These are phyloP conservation scores for Penicillium chermesinum DNA, from an alignment of 495 filamentous ascomycete genomes.

Conservation along the genomic window DNA sequence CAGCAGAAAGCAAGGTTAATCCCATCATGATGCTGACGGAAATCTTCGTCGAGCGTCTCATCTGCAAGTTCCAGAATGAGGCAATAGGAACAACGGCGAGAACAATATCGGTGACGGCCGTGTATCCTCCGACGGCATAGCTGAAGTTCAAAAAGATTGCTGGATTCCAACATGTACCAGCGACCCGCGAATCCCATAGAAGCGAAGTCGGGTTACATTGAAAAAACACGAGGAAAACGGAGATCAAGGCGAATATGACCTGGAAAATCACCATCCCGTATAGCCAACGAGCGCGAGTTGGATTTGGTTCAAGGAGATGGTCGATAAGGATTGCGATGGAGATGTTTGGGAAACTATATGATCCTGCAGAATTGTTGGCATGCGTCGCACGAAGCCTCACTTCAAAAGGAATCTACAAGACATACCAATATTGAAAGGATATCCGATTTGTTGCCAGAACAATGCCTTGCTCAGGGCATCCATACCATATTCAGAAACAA, in stretches of 20 bases:
- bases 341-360: conserved; percentile 25
- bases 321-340: conserved; percentile 21
- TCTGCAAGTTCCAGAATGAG: conserved; percentile 24
- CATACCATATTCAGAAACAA: conserved; percentile 16
- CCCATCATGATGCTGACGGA: conserved; percentile 25
- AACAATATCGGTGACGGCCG: conserved; percentile 24
- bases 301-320: conserved; percentile 21
- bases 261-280: conserved; percentile 19
- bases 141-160: conserved; percentile 15
- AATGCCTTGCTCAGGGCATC: conserved; percentile 5
- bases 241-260: conserved; percentile 18
- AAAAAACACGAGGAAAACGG: conserved; percentile 21
- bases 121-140: conserved; percentile 24
- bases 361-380: too few relatives aligned
- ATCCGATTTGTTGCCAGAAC: conserved; percentile 18
- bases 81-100: conserved; percentile 22
- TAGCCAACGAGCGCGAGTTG: conserved; percentile 11
- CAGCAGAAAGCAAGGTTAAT: conserved; percentile 18
- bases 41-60: conserved; percentile 17
- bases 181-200: conserved; percentile 13
- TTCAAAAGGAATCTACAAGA: too few relatives aligned
- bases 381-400: too few relatives aligned
- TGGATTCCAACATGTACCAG: conserved; percentile 16
- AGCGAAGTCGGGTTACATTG: conserved; percentile 17
- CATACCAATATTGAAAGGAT: conserved; percentile 18